These are phyloP conservation scores for Polysphondylium violaceum DNA, from an alignment of 78 protist species.

Conservation along the genomic window DNA sequence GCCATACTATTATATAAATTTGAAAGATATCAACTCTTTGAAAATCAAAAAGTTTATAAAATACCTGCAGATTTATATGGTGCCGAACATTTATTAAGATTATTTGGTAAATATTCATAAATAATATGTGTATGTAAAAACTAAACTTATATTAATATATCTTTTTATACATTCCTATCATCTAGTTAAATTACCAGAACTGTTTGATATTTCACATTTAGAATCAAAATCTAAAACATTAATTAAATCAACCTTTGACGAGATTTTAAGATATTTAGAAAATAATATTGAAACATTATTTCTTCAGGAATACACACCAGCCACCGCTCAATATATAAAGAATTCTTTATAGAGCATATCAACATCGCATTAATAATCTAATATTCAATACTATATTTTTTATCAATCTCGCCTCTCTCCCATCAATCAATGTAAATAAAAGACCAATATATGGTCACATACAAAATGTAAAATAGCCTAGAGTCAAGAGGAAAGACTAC, in stretches of 20 bases:
- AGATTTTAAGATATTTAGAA: conserved; percentile 31
- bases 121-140: background rate
- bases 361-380: no score
- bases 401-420: no score
- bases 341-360: no score
- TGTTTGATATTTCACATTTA: conserved; percentile 13
- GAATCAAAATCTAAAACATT: conserved; percentile 24
- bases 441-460: no score
- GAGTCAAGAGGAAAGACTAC: no score
- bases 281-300: conserved; percentile 28
- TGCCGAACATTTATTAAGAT: conserved; percentile 69
- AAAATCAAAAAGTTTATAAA: conserved; percentile 27
- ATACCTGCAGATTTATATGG: conserved; percentile 64
- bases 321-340: conserved; percentile 14
- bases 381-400: no score
- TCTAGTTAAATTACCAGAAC: conserved; percentile 56
- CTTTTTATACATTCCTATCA: background rate
- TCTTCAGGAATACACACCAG: conserved; percentile 32
- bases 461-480: no score
- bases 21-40: conserved; percentile 51
- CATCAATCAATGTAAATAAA: no score
- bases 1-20: conserved; percentile 39
- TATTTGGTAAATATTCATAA: conserved; percentile 41
- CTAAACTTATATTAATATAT: background rate
- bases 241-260: conserved; percentile 21